These are phyloP conservation scores for Aspergillus baeticus DNA, from an alignment of 495 filamentous ascomycete genomes.

Conservation along the genomic window DNA sequence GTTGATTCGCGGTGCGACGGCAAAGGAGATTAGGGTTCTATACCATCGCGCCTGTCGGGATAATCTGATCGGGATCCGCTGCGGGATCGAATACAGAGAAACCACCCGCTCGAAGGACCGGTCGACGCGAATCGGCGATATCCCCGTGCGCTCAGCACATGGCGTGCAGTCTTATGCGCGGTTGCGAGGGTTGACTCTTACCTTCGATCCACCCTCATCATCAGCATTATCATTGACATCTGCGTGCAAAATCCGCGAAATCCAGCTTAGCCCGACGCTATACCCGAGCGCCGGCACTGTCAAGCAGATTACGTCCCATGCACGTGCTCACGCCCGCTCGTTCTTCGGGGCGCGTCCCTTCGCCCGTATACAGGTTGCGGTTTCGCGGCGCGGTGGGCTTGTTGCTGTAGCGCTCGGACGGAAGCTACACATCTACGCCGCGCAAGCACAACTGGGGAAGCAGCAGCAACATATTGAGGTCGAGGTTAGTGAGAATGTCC, in stretches of 20 bases:
- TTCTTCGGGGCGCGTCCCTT: background rate
- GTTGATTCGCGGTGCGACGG: background rate
- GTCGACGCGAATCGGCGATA: background rate
- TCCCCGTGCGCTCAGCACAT: background rate
- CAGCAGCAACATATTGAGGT: background rate
- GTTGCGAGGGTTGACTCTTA: background rate
- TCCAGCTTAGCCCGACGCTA: background rate
- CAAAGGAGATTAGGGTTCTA: background rate
- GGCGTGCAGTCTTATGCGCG: background rate
- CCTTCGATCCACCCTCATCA: background rate
- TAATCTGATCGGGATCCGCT: background rate
- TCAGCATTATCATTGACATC: background rate
- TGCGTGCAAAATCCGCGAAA: background rate
- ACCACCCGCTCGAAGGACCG: background rate
- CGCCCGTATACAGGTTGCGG: background rate
- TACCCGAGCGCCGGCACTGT: background rate
- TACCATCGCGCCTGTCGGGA: background rate
- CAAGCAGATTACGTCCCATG: background rate
- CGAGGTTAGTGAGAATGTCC: background rate
- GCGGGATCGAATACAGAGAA: background rate
- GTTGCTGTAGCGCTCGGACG: constrained; percentile 1
- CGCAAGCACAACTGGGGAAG: background rate
- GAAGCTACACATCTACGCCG: background rate
- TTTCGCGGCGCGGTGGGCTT: background rate
- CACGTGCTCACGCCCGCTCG: too few relatives aligned